Base-by-base conservation (phyloP, 495 filamentous ascomycete species). In the Neurospora sublineolata region DNA sequence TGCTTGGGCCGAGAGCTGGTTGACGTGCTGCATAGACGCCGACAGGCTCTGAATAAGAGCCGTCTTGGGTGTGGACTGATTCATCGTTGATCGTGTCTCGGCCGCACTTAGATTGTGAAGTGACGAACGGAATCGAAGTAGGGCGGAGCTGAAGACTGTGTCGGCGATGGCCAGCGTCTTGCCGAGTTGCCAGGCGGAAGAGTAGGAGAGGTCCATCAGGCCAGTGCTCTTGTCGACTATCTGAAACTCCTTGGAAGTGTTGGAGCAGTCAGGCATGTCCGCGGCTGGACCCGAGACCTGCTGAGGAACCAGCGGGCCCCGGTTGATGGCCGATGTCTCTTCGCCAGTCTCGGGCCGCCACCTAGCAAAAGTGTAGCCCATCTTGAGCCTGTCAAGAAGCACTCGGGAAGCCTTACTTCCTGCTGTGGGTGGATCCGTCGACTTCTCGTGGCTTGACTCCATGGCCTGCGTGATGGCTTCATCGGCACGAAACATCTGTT, bases 141-240 rank as follows among this genome's bases (percentile, higher is more conserved):
- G 68, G 0, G 77, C 76, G 3, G 75, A 36, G 10, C 67, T 71
- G 67, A 84, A 82, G 1, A 64, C 36, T 18, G 38, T 39, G 70
- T 85, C 79, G 0, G 68, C 76, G 2, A 82, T 69, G 3, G 79
- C 83, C 44, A 84, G 39, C 2, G 71, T 75, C 27, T 75, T 75
- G 1, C 86, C 85, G 1, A 86, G 70, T 46, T 84, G 74, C 86
- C 85, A 87, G 0, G 85, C 85, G 0, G 74, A 60, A 4, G 76
- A 78, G 69, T 86, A 87, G 2, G 82, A 81, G 8, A 86, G 69
- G 71, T 87, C 85, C 81, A 86, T 85, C 8, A 88, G n/a, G 3
- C 81, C 80, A 0, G 79, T 39, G 3, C 78, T 18, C 11, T 67
- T 52, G 67, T 89, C 87, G 3, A 88, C 44, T 9, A 87, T 81